Base-by-base conservation (phyloP, 2,329 filamentous ascomycete genomes). In the Fusarium papillatum region DNA sequence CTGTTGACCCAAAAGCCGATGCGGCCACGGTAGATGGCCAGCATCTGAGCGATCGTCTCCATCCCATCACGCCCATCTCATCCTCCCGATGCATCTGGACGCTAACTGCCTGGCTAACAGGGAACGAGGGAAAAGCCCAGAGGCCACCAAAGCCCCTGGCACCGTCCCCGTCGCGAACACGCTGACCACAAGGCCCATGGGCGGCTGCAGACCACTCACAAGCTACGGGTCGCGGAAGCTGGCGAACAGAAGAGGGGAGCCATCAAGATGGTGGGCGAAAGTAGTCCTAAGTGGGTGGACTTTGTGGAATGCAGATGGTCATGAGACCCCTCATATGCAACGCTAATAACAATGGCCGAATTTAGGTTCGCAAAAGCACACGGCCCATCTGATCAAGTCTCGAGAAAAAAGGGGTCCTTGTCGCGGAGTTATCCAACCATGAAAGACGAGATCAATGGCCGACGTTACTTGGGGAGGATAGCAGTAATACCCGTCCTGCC, bases 291-390 rank as follows among this genome's bases (percentile, higher is more conserved):
- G 75, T 79, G 74, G 73, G 67, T 70, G 70, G 73, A 66, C 72
- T 77, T 69, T 72, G 69, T 72, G 75, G 78, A 79, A 80, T 80
- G 76, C 77, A 80, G 64, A 70, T 76, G 78, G 78, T 80, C 78
- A 80, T 80, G 79, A 78, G 78, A 80, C 78, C 78, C 69, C 71
- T 76, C 76, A 60, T 64, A 79, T 80, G 78, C 76, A 74, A 78
- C 78, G 78, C 78, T 80, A 80, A 78, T 69, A 74, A 64, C 70
- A 76, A 77, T 75, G 74, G 76, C 71, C 77, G 73, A 78, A 71
- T 80, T 80, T 80, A 80, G 77, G 78, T 80, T 80, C 78, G 76
- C 63, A 72, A 77, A 77, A 78, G 70, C 68, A 64, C 66, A 76
- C 74, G 76, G 68, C 72, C 73, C 77, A 79, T 80, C 73, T 80